A percentile compares a stretch with the other conserved stretches of the same genome.
Evolutionary conservation across 1,284 basidiomycete genomes (phyloP).

Genomic region (Boletus sp.): DNA sequence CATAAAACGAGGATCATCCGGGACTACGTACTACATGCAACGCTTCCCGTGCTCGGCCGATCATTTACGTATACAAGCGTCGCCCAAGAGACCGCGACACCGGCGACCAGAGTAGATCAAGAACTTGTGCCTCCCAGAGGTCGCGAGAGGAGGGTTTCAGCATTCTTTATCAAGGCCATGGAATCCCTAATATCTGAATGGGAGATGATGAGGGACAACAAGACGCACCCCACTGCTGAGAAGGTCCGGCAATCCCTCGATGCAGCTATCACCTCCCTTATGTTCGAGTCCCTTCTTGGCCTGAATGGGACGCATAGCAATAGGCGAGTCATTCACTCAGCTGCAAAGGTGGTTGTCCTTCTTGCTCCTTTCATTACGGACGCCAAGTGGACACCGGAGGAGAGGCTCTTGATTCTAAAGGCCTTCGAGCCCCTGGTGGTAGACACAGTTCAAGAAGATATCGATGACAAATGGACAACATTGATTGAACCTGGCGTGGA

Average conservation of each 20-base stretch:
- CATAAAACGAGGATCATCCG: conserved; percentile 56
- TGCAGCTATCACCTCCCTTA: conserved; percentile 57
- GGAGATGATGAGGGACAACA: conserved; percentile 38
- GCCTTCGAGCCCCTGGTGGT: conserved; percentile 62
- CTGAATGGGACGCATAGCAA: conserved; percentile 60
- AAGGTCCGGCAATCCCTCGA: conserved; percentile 66
- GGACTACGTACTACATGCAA: conserved; percentile 64
- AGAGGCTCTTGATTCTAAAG: conserved; percentile 58
- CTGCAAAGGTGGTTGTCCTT: conserved; percentile 51
- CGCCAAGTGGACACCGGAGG: conserved; percentile 52
- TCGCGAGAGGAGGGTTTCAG: conserved; percentile 62
- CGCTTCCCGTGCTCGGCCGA: conserved; percentile 46
- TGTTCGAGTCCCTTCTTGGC: conserved; percentile 64
- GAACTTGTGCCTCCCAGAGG: conserved; percentile 44
- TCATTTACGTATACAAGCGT: background rate
- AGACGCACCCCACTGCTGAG: conserved; percentile 50
- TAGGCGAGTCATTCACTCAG: conserved; percentile 55
- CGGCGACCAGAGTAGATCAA: conserved; percentile 15
- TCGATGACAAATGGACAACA: conserved; percentile 45
- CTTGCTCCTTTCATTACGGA: conserved; percentile 43
- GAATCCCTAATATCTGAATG: conserved; percentile 50
- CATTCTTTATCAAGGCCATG: conserved; percentile 57
- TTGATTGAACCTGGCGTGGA: conserved; percentile 58
- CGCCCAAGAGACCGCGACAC: conserved; percentile 6
- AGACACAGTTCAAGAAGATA: conserved; percentile 24